Base-by-base conservation (phyloP, 257 asterid species). In the Echites panduratus region DNA sequence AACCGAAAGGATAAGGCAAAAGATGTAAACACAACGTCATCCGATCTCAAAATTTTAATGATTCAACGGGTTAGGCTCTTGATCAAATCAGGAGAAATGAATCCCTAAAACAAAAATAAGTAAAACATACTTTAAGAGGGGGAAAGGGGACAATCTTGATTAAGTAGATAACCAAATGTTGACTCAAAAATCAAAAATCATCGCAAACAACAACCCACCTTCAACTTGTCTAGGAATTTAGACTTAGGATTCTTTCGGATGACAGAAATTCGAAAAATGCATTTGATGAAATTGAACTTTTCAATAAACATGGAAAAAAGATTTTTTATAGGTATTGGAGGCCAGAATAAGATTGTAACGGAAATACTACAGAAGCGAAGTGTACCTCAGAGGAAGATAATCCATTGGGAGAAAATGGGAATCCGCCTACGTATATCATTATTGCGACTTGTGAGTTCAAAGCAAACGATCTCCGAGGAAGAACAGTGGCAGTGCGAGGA, bases 341-440 rank as follows among this genome's bases (percentile, higher is more conserved):
- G 9, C 40, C 17, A 58, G 16, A 26, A 10, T 2, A 22, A 32
- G 24, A 24, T 56, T 56, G 32, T 24, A 56, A 56, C 13, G 6
- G 16, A 9, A 56, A 22, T 2, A 56, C 8, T 9, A 1, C 24
- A 22, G 61, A 24, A 56, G 16, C 35, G 57, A 50, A 44, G 73
- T 44, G 57, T 75, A 90, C 96, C 95, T 84, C 84, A 24, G 88
- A 82, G 59, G 81, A 79, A 71, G 73, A 78, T 66, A 70, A 66
- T 17, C 78, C 84, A 52, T 80, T 82, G 1, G 84, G 73, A 47
- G 80, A 40, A 84, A 87, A 79, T 22, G 80, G 94, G 73, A 57
- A 74, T 38, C 94, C 96, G 32, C 73, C 88, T 16, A 90, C 92
- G 79, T 77, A 87, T 80, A 92, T 92, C 98, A 92, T 92, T 35